phyloP scores from a whole-genome alignment of 345 rosid genomes.

The Citrus australasica region DNA sequence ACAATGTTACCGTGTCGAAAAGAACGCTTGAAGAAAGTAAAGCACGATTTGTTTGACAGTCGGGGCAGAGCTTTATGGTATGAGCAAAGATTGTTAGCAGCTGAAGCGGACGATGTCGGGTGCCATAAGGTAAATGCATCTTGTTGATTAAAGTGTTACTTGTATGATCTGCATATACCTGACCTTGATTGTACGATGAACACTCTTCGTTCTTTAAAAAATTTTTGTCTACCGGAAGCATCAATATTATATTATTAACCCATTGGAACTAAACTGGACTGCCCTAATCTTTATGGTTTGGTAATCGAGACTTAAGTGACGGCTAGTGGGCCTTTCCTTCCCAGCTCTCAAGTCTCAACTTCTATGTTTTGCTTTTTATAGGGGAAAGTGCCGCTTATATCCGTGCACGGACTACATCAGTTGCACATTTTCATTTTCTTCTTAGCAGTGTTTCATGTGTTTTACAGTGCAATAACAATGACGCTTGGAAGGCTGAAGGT shows the following conservation, averaged over 20 bases:
- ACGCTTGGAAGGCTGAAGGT: conserved; percentile 88
- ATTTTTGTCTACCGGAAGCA: background rate
- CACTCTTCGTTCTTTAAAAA: background rate
- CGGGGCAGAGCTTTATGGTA: conserved; percentile 37
- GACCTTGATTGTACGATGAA: background rate
- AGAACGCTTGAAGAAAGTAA: background rate
- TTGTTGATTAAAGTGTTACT: background rate
- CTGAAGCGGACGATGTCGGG: background rate
- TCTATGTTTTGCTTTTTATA: conserved; percentile 23
- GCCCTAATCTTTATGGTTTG: background rate
- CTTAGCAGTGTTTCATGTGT: conserved; percentile 88
- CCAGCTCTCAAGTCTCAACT: background rate
- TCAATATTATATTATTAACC: background rate
- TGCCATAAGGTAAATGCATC: conserved; percentile 35
- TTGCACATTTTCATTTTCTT: conserved; percentile 91
- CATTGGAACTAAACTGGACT: background rate
- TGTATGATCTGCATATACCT: background rate
- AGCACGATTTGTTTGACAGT: background rate
- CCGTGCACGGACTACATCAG: conserved; percentile 80
- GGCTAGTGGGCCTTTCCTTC: background rate
- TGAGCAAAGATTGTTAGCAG: conserved; percentile 47
- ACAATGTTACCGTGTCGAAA: conserved; percentile 75
- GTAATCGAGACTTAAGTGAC: background rate
- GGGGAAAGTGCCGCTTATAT: conserved; percentile 84
- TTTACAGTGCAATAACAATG: conserved; percentile 77